A percentile compares a stretch with the other conserved stretches of the same genome.
Evolutionary conservation across 768 basidiomycete genomes (phyloP).

Genomic region (Leccinellum rugosiceps): DNA sequence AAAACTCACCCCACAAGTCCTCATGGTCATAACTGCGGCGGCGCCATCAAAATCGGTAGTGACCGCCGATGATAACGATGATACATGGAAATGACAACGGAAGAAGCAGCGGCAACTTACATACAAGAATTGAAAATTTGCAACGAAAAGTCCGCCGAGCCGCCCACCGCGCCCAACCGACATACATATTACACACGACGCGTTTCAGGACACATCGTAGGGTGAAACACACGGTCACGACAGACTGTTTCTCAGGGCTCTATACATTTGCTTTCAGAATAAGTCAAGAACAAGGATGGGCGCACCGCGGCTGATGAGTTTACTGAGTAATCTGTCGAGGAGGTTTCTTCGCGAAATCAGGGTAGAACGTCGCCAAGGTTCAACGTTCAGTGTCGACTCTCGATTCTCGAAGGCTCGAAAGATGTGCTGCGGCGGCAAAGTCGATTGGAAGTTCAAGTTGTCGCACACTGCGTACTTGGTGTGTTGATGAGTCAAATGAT

Average conservation of each 20-base stretch:
- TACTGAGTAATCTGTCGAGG: background rate
- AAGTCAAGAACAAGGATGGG: background rate
- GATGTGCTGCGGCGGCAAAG: background rate
- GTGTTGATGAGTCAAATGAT: background rate
- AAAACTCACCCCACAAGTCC: background rate
- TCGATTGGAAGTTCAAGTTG: background rate
- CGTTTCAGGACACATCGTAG: slow-evolving; percentile 12
- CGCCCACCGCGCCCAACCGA: background rate
- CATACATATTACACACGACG: background rate
- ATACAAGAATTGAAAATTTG: background rate
- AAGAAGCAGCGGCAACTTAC: slow-evolving; percentile 12
- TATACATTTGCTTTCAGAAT: too few relatives aligned
- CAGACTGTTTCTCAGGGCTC: slow-evolving; percentile 3
- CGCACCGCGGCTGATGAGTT: background rate
- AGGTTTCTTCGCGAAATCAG: background rate
- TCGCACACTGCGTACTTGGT: background rate
- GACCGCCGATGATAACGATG: background rate
- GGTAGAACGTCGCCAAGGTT: background rate
- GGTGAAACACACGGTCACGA: slow-evolving; percentile 4
- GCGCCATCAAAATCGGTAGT: background rate
- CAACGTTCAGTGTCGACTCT: background rate
- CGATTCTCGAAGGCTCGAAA: background rate
- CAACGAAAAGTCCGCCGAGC: slow-evolving; percentile 3
- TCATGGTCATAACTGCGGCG: background rate
- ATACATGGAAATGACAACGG: background rate